Percentiles rank a stretch among this genome's conserved stretches.
Evolutionary conservation across 1,284 basidiomycete genomes (phyloP).

Genomic region (Irpex sp.): DNA sequence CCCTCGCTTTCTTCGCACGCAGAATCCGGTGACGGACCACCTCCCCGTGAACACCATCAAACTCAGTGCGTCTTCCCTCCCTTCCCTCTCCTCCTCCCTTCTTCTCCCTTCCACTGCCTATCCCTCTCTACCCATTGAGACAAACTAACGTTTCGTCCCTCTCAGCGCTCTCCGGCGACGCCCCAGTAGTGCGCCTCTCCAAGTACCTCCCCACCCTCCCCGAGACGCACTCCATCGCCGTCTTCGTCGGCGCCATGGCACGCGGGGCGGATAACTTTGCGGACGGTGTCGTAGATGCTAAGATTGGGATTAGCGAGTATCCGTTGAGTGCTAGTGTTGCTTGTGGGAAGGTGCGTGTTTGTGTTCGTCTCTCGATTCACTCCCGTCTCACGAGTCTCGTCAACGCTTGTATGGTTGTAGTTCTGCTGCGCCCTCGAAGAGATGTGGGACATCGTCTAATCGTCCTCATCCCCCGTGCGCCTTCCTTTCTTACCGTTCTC

Average conservation of each 20-base stretch:
- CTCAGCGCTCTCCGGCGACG: constrained; percentile 87
- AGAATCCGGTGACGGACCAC: constrained; percentile 96
- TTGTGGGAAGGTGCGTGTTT: constrained; percentile 79
- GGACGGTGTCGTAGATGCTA: constrained; percentile 93
- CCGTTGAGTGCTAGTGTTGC: constrained; percentile 92
- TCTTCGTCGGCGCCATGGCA: constrained; percentile 98
- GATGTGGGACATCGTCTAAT: constrained; percentile 32
- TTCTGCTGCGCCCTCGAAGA: constrained; percentile 37
- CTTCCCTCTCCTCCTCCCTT: not conserved
- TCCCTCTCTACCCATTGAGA: not conserved
- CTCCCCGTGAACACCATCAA: constrained; percentile 95
- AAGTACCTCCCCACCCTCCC: constrained; percentile 81
- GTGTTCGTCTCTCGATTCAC: no score
- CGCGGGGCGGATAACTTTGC: constrained; percentile 96
- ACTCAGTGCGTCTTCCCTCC: constrained; percentile 53
- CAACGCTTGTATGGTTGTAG: no score
- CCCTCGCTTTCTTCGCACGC: not conserved
- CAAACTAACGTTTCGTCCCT: not conserved
- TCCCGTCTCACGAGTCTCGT: no score
- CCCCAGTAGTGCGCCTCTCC: constrained; percentile 78
- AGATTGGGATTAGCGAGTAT: constrained; percentile 96
- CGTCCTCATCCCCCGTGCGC: no score
- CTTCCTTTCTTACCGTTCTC: no score
- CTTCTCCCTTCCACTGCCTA: not conserved
- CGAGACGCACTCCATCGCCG: constrained; percentile 83